Evolutionary conservation across 1,284 basidiomycete species (phyloP).

Genomic region (Malassezia pachydermatis): DNA sequence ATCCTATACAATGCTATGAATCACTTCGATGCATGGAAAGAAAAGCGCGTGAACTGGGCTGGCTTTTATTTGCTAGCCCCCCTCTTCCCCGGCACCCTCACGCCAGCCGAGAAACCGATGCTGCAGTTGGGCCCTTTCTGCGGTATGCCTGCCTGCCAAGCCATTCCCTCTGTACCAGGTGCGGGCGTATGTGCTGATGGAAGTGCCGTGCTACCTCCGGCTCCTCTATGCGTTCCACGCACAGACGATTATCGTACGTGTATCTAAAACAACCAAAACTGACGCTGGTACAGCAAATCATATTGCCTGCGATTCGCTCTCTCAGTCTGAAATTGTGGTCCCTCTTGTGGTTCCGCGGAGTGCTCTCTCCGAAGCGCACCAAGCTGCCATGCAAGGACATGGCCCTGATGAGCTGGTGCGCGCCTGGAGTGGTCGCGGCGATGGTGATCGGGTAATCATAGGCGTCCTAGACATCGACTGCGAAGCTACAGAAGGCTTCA

Average conservation of each 20-base stretch:
- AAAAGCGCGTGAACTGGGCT: conserved; percentile 44
- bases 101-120: conserved; percentile 20
- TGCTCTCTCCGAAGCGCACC: conserved; percentile 18
- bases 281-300: conserved; percentile 38
- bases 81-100: conserved; percentile 31
- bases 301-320: conserved; percentile 49
- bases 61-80: conserved; percentile 50
- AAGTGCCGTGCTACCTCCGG: conserved; percentile 31
- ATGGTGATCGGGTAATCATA: conserved; percentile 35
- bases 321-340: conserved; percentile 48
- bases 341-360: conserved; percentile 39
- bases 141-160: conserved; percentile 49
- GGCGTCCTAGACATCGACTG: conserved; percentile 50
- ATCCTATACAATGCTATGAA: conserved; percentile 41
- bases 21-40: conserved; percentile 26
- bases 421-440: conserved; percentile 37
- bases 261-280: not conserved
- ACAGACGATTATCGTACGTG: conserved; percentile 43
- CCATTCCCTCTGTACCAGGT: conserved; percentile 36
- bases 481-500: conserved; percentile 43
- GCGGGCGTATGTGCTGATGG: conserved; percentile 49
- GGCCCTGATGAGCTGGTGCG: conserved; percentile 15
- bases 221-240: conserved; percentile 42
- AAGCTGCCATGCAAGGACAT: conserved; percentile 17
- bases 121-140: conserved; percentile 49